Conservation (phyloP, 345 rosid genomes). For the Camelina neglecta region DNA sequence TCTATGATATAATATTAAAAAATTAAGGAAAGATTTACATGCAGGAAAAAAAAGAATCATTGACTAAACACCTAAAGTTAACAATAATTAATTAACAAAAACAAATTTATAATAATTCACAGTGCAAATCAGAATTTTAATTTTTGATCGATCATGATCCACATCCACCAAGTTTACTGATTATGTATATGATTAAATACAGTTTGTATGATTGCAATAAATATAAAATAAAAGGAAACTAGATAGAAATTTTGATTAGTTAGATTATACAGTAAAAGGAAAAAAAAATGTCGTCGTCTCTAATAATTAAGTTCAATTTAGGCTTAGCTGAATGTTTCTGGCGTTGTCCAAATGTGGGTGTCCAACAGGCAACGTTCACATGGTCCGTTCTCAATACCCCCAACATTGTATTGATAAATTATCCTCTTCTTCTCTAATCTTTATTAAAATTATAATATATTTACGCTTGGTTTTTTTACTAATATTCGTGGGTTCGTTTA, state of each 20-base stretch:
- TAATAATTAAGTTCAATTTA: conserved; percentile 15
- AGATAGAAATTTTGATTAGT: no score
- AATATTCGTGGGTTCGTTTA: neutral
- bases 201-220: neutral
- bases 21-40: neutral
- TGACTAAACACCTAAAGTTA: no score
- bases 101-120: no score
- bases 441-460: neutral
- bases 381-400: conserved; percentile 12
- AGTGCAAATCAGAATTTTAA: neutral
- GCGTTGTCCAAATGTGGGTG: conserved; percentile 26
- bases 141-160: neutral
- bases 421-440: neutral
- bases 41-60: no score
- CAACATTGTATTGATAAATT: neutral
- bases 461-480: neutral
- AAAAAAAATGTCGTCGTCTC: neutral
- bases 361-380: conserved; percentile 22
- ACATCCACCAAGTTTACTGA: neutral
- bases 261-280: neutral
- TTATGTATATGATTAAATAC: neutral
- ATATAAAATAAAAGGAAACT: no score
- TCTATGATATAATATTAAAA: neutral
- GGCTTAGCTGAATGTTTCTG: conserved; percentile 23
- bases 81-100: no score